A percentile compares a stretch with the other conserved stretches of the same genome.
phyloP scores from a whole-genome alignment of 2,329 filamentous ascomycete genomes.

The Cordyceps militaris region DNA sequence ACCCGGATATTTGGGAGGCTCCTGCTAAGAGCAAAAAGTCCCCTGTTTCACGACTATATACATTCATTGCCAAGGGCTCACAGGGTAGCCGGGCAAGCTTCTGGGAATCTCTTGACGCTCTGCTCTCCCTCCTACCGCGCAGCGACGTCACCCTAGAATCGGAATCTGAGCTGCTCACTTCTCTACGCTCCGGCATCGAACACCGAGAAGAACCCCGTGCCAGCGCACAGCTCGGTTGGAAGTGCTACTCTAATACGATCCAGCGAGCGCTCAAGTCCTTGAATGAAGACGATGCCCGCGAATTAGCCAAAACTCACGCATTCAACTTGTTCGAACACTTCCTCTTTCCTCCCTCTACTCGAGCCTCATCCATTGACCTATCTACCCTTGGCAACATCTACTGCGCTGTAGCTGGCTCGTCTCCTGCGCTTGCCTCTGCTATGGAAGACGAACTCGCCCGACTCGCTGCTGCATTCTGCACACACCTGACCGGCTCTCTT shows the following conservation, averaged over 20 bases:
- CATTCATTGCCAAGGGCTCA: slow-evolving; percentile 76
- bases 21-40: slow-evolving; percentile 46
- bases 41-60: slow-evolving; percentile 50
- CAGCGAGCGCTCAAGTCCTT: slow-evolving; percentile 45
- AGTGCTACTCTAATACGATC: slow-evolving; percentile 61
- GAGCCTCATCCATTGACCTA: slow-evolving; percentile 25
- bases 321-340: slow-evolving; percentile 51
- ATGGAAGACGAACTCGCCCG: slow-evolving; percentile 55
- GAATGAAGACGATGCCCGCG: slow-evolving; percentile 34
- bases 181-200: slow-evolving; percentile 64
- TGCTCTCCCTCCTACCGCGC: slow-evolving; percentile 55
- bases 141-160: slow-evolving; percentile 39
- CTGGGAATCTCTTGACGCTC: slow-evolving; percentile 60
- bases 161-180: slow-evolving; percentile 54
- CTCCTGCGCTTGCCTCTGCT: slow-evolving; percentile 37
- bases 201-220: slow-evolving; percentile 66
- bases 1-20: slow-evolving; percentile 66
- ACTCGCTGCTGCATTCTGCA: slow-evolving; percentile 54
- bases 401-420: slow-evolving; percentile 33
- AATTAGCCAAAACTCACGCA: slow-evolving; percentile 42
- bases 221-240: slow-evolving; percentile 65
- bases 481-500: slow-evolving; percentile 64
- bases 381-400: slow-evolving; percentile 42
- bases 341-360: slow-evolving; percentile 38
- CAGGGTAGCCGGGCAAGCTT: slow-evolving; percentile 66